Percentiles rank a stretch among this genome's conserved stretches.
These are phyloP conservation scores for Atkinsonella texensis DNA, from an alignment of 2,329 filamentous ascomycete genomes.

Conservation along the genomic window DNA sequence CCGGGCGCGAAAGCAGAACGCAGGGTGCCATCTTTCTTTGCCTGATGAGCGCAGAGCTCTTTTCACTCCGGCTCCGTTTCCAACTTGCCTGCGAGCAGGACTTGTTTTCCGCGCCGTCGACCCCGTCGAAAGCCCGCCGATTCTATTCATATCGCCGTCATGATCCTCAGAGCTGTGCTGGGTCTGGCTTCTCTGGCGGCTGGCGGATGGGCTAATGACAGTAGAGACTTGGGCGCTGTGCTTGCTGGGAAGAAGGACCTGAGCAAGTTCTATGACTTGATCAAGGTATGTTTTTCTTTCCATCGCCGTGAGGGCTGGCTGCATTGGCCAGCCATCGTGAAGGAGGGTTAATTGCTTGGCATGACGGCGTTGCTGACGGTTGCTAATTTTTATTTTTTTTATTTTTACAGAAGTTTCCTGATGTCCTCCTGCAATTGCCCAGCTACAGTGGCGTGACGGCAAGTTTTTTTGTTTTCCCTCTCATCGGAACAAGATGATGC, in stretches of 20 bases:
- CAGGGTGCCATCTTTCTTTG: no score
- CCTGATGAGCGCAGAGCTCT: no score
- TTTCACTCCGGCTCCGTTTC: no score
- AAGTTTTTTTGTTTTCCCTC: constrained; percentile 13
- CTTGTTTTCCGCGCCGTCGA: no score
- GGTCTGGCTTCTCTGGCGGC: constrained; percentile 13
- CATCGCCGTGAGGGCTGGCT: neutral
- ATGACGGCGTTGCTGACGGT: neutral
- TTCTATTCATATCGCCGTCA: constrained; percentile 4
- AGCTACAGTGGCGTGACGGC: constrained; percentile 32
- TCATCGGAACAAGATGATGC: neutral
- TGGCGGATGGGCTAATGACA: constrained; percentile 11
- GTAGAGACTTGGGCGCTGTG: constrained; percentile 26
- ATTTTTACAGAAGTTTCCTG: constrained; percentile 29
- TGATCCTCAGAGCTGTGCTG: constrained; percentile 11
- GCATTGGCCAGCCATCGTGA: neutral
- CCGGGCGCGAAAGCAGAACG: no score
- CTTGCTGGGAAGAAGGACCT: constrained; percentile 28
- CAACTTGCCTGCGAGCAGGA: no score
- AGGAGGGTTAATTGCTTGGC: neutral
- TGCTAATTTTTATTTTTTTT: no score
- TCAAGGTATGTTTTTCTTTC: constrained; percentile 26
- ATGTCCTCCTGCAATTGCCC: constrained; percentile 31
- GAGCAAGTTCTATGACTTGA: constrained; percentile 30
- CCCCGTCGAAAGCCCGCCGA: no score